Evolutionary conservation across 495 filamentous ascomycete species (phyloP).

Genomic region (Daldinia decipiens): DNA sequence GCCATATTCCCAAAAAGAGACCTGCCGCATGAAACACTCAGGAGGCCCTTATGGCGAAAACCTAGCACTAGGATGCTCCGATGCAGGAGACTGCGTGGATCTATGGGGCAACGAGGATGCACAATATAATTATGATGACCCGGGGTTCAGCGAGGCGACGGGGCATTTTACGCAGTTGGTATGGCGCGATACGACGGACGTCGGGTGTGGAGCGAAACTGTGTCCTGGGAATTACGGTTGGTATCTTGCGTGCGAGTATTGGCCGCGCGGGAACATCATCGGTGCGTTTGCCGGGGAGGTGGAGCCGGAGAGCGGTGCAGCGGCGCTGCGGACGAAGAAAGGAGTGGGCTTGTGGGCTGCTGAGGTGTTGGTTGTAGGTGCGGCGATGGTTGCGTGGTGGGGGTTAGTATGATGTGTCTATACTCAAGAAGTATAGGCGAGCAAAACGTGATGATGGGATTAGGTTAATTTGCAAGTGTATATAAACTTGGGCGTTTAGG

Average conservation of each 20-base stretch:
- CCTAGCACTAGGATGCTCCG: slow-evolving; percentile 73
- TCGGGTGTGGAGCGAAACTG: slow-evolving; percentile 73
- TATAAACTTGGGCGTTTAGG: neutral
- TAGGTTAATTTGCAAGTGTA: neutral
- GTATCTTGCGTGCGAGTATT: slow-evolving; percentile 86
- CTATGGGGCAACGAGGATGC: slow-evolving; percentile 74
- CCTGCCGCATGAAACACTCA: slow-evolving; percentile 63
- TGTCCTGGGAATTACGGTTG: slow-evolving; percentile 69
- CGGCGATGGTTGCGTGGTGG: slow-evolving; percentile 11
- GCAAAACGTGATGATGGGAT: neutral
- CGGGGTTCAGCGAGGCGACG: slow-evolving; percentile 70
- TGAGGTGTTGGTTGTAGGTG: slow-evolving; percentile 7
- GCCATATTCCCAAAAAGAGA: slow-evolving; percentile 18
- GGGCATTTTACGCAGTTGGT: slow-evolving; percentile 89
- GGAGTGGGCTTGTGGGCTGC: neutral
- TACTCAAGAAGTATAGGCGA: neutral
- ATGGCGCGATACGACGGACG: slow-evolving; percentile 74
- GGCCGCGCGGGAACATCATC: slow-evolving; percentile 75
- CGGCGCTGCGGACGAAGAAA: neutral
- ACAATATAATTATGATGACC: slow-evolving; percentile 66
- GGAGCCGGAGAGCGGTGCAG: slow-evolving; percentile 22
- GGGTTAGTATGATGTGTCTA: slow-evolving; percentile 18
- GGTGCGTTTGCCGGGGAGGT: slow-evolving; percentile 68
- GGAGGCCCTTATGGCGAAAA: slow-evolving; percentile 81
- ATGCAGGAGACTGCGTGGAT: slow-evolving; percentile 67